Base-by-base conservation (phyloP, 2,329 filamentous ascomycete species). In the Ophiostoma montium region DNA sequence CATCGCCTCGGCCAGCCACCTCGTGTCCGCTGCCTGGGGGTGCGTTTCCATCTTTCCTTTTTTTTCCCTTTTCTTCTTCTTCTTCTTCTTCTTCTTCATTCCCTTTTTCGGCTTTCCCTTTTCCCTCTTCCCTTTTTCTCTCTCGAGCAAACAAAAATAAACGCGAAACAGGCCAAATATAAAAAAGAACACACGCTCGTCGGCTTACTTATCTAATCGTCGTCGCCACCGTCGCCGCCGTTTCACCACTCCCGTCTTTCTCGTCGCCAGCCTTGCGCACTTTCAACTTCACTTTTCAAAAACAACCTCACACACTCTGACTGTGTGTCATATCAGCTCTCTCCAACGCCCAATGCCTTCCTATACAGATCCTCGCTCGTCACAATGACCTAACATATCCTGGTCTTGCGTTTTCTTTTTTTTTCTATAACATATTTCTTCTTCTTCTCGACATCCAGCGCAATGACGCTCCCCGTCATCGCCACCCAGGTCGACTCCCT, bases 401-500 rank as follows among this genome's bases (percentile, higher is more conserved):
- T 16, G 21, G 21, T 15, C 23, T 13, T 27, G 3, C 4, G 13
- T 15, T 35, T 51, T 33, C 13, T 43, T 45, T 33, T 19, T 41
- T 2, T 7, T 12, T 27, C 5, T 30, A 9, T 42, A 16, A 15
- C 6, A 15, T 30, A 16, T 15, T 15, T 36, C 21, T 36, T 36
- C 19, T 35, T 41, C 21, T 9, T 35, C 45, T 46, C 35, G 50
- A n/a, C n/a, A n/a, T n/a, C n/a, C n/a, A n/a, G n/a, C n/a, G n/a
- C 54, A 10, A 38, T 38, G 35, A 38, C 35, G 9, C 35, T 38
- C 30, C 27, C 23, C 19, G 11, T 23, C 35, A 62, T 63, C 60
- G 57, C 57, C 39, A 46, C 61, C 16, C 59, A 60, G 44, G 48
- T 61, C 32, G 59, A 59, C 33, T 41, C 57, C 30, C 39, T 57